phyloP scores from a whole-genome alignment of 2,329 filamentous ascomycete species.

The Akanthomyces dipterigenus region DNA sequence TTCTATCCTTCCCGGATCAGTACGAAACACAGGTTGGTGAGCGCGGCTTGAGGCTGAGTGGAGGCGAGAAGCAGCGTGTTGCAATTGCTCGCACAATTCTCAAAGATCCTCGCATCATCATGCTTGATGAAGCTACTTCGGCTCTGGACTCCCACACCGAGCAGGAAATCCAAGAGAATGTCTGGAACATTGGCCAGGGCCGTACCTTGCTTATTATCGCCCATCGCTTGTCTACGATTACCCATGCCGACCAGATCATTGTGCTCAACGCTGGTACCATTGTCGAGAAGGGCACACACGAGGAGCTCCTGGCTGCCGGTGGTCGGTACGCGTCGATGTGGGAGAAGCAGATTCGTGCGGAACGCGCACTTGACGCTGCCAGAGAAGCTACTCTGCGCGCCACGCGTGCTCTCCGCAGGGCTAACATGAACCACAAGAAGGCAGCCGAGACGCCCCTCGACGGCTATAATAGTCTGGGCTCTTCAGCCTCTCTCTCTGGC shows the following conservation, averaged over 20 bases:
- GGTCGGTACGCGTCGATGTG: conserved; percentile 81
- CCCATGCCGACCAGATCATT: conserved; percentile 76
- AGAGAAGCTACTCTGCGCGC: conserved; percentile 30
- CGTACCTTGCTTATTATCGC: conserved; percentile 95
- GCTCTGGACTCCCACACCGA: conserved; percentile 89
- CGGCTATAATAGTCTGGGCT: conserved; percentile 39
- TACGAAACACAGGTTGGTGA: conserved; percentile 90
- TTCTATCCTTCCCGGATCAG: conserved; percentile 77
- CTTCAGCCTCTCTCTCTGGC: conserved; percentile 35
- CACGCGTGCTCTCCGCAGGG: conserved; percentile 36
- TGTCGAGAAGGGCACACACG: conserved; percentile 71
- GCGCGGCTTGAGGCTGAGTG: conserved; percentile 77
- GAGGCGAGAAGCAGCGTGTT: conserved; percentile 88
- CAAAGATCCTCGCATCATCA: conserved; percentile 85
- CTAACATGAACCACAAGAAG: conserved; percentile 39
- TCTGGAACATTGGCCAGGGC: conserved; percentile 73
- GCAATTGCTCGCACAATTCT: conserved; percentile 90
- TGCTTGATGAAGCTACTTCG: conserved; percentile 88
- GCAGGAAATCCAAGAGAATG: conserved; percentile 82
- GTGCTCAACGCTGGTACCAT: conserved; percentile 73
- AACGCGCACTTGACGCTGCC: conserved; percentile 47
- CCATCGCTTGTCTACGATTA: conserved; percentile 79
- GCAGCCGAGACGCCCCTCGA: conserved; percentile 37
- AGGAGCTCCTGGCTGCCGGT: conserved; percentile 61
- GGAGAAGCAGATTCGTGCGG: conserved; percentile 78